Evolutionary conservation across 2,329 filamentous ascomycete genomes (phyloP).

Genomic region (Botrytis pseudocinerea): DNA sequence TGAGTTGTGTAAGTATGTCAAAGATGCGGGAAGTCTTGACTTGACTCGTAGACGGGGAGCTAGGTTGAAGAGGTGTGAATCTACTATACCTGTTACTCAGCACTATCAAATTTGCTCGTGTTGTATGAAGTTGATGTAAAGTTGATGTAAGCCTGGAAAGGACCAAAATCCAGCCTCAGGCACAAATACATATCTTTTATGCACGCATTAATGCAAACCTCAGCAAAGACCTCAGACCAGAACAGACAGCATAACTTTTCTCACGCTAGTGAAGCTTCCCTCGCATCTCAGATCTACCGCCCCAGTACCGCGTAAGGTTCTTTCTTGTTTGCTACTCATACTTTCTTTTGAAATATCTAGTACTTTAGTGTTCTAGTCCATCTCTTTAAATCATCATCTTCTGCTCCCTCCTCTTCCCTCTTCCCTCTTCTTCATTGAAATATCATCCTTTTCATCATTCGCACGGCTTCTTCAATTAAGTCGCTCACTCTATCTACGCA

Average conservation of each 20-base stretch:
- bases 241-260: neutral
- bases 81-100: too few species aligned
- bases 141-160: neutral
- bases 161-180: neutral
- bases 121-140: neutral
- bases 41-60: neutral
- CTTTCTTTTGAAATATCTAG: neutral
- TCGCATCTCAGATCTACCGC: slow-evolving; percentile 7
- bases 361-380: neutral
- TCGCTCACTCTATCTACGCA: neutral
- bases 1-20: neutral
- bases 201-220: neutral
- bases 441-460: neutral
- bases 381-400: neutral
- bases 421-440: neutral
- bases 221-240: neutral
- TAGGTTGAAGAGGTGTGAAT: too few species aligned
- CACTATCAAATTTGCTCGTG: neutral
- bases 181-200: neutral
- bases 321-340: neutral
- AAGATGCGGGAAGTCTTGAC: neutral
- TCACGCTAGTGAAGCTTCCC: neutral
- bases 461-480: neutral
- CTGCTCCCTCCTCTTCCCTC: neutral
- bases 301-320: slow-evolving; percentile 10